These are phyloP conservation scores for Ballota nigra DNA, from an alignment of 257 asterid genomes.

Conservation along the genomic window DNA sequence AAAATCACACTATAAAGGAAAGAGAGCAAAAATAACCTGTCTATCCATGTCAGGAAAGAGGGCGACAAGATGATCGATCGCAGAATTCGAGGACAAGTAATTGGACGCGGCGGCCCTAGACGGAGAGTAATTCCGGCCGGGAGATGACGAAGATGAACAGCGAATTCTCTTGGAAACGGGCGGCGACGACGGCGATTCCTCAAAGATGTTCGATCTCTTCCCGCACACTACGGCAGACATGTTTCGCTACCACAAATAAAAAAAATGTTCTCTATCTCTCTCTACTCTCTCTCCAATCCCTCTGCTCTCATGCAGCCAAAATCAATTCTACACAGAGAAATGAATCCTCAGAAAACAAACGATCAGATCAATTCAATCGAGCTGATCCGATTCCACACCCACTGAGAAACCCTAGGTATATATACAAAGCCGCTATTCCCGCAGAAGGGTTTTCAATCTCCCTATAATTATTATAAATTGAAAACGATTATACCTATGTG, in stretches of 20 bases:
- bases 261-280: slow-evolving; percentile 23
- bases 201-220: slow-evolving; percentile 94
- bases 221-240: slow-evolving; percentile 99
- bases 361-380: slow-evolving; percentile 19
- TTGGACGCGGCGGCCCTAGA: slow-evolving; percentile 43
- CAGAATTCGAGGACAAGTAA: slow-evolving; percentile 35
- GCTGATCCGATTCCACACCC: slow-evolving; percentile 26
- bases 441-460: slow-evolving; percentile 14
- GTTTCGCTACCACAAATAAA: slow-evolving; percentile 45
- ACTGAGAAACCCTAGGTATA: background rate
- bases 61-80: slow-evolving; percentile 57
- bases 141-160: slow-evolving; percentile 69
- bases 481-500: background rate
- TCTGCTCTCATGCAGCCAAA: slow-evolving; percentile 46
- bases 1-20: background rate
- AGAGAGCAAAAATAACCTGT: slow-evolving; percentile 47
- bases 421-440: background rate
- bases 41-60: slow-evolving; percentile 92
- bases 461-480: background rate
- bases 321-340: slow-evolving; percentile 1
- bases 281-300: slow-evolving; percentile 40
- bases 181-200: slow-evolving; percentile 90
- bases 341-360: background rate
- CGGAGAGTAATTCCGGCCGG: slow-evolving; percentile 53
- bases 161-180: slow-evolving; percentile 84